A percentile compares a stretch with the other conserved stretches of the same genome.
These are phyloP conservation scores for Cryptococcus sp. DNA, from an alignment of 1,284 basidiomycete species.

Conservation along the genomic window DNA sequence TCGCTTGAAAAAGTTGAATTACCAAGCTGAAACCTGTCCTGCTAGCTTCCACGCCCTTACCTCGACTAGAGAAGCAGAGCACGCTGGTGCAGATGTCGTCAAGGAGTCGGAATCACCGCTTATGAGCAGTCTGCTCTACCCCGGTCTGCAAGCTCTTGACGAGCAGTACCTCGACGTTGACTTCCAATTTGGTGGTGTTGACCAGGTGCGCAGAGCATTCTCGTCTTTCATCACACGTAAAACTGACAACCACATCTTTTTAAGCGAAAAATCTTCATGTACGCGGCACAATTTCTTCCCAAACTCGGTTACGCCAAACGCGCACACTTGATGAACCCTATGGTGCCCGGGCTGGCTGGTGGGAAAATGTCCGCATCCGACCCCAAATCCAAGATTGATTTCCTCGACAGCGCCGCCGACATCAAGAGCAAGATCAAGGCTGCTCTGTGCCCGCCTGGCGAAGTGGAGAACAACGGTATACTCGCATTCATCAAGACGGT, in stretches of 20 bases:
- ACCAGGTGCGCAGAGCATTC: constrained; percentile 66
- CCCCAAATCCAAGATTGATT: constrained; percentile 95
- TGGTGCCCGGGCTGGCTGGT: constrained; percentile 93
- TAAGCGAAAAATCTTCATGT: constrained; percentile 97
- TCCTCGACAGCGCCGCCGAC: constrained; percentile 82
- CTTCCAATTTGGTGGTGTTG: constrained; percentile 97
- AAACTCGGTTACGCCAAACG: constrained; percentile 91
- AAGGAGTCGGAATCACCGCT: constrained; percentile 94
- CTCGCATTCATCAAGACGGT: constrained; percentile 87
- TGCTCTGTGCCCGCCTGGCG: constrained; percentile 95
- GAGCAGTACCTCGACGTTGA: constrained; percentile 95
- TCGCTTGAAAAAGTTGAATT: neutral
- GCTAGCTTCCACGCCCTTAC: constrained; percentile 75
- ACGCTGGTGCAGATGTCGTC: constrained; percentile 98
- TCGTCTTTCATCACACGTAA: neutral
- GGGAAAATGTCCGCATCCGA: constrained; percentile 99
- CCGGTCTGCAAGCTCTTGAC: constrained; percentile 93
- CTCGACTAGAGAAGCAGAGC: constrained; percentile 91
- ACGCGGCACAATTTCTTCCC: constrained; percentile 93
- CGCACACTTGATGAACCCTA: constrained; percentile 96
- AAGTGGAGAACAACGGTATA: constrained; percentile 84
- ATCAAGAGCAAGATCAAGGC: constrained; percentile 88
- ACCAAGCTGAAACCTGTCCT: neutral
- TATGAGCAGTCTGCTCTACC: constrained; percentile 90
- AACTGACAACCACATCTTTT: constrained; percentile 2